Conservation (phyloP, 192 early-diverging fungal genomes). For the Gonapodya prolifera region DNA sequence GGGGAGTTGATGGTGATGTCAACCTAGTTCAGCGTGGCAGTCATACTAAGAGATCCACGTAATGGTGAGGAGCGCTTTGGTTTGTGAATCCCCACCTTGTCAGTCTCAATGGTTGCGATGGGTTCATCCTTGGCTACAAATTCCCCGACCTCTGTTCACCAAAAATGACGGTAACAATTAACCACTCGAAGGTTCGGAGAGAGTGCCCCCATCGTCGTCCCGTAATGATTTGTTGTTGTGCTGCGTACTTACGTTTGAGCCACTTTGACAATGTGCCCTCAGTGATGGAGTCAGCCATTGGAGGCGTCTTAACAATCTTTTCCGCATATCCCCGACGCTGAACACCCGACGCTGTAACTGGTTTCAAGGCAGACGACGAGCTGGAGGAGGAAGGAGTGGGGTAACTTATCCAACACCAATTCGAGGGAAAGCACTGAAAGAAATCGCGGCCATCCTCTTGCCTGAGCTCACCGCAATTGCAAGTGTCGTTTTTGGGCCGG, state of each 20-base stretch:
- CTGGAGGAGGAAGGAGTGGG: not conserved
- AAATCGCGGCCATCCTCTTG: not conserved
- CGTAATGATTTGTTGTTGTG: not conserved
- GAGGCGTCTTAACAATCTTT: conserved; percentile 82
- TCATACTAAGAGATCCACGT: not conserved
- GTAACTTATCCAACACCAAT: not conserved
- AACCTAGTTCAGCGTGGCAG: conserved; percentile 38
- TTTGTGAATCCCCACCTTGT: conserved; percentile 54
- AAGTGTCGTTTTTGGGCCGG: not conserved
- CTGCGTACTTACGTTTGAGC: conserved; percentile 71
- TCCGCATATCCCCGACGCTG: conserved; percentile 31
- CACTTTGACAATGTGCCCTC: conserved; percentile 94
- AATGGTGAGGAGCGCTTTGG: not conserved
- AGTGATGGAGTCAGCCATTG: conserved; percentile 96
- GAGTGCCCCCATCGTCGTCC: not conserved
- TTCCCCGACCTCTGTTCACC: conserved; percentile 74
- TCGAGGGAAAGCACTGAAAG: not conserved
- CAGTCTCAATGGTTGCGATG: conserved; percentile 95
- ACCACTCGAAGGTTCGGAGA: not conserved
- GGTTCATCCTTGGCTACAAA: conserved; percentile 89
- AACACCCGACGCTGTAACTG: not conserved
- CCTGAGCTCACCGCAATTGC: not conserved
- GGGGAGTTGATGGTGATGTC: conserved; percentile 97
- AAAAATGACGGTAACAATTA: conserved; percentile 8
- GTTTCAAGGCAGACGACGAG: not conserved